Evolutionary conservation across 2,329 filamentous ascomycete species (phyloP), one percentile per base, ranked within the genome.

Genomic region (Podosphaera xanthii): DNA sequence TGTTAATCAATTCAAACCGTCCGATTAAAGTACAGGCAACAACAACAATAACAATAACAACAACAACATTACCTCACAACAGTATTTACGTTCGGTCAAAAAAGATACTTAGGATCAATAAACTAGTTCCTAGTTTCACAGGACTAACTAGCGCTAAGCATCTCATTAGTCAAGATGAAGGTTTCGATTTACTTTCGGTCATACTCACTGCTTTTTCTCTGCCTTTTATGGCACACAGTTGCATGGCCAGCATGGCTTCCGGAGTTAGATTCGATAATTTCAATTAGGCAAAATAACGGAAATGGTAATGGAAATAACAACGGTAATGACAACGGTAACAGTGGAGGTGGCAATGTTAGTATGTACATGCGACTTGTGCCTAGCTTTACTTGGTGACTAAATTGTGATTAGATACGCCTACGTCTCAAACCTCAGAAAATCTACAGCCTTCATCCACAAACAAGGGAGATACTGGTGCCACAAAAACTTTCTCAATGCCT

Each of bases 201-300:
- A 52, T 66, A 74, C 64, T 70, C 78, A 64, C 73, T 77, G 58
- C 63, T 76, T 59, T 72, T 80, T 63, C 71, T 82, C 50, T 74
- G 79, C 38, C 69, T 81, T 58, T 70, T 76, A 12, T 66, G 67
- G 38, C 66, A 66, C 57, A 59, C 64, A 54, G 62, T 64, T 33
- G 74, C 74, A n/a, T 73, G 76, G 59, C 78, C 75, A 60, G 81
- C 78, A 62, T 80, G 76, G 74, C 70, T 81, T 44, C 78, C 78
- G 22, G 73, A 77, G 10, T 55, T 75, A 42, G 75, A 81, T 62
- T 67, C 75, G 12, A 67, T 44, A 12, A 44, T 83, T 42, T 70
- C 82, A 48, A 77, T 77, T 57, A 61, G 66, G 55, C 74, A 77
- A 62, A 71, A 76, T 62, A 69, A 70, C 52, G 68, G 63, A 44